Evolutionary conservation across 2,329 filamentous ascomycete genomes (phyloP), one percentile per base, ranked within the genome.

Genomic region (Teratosphaeria nubilosa): DNA sequence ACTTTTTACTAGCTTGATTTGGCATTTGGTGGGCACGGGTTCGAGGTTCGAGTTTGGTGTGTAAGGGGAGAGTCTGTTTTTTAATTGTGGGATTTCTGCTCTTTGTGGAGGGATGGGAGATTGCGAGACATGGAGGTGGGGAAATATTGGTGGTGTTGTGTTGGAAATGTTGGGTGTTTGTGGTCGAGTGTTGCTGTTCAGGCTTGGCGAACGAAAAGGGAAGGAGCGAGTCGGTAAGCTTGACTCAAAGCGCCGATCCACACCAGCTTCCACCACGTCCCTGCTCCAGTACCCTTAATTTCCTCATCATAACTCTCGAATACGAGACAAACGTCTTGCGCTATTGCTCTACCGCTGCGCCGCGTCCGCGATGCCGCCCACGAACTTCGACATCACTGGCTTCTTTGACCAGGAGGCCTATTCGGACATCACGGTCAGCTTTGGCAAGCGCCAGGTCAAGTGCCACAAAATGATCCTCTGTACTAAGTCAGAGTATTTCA

Each of bases 401-500:
- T 51, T 55, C 53, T 62, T 59, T 56, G 54, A 59, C 51, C 58
- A 60, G 24, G 60, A 58, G 20, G 53, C 34, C 3, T 62, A 54
- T 45, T 58, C 60, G 1, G 58, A 62, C 52, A 25, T 59, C 25
- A 58, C 51, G 5, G 20, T 62, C 45, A 50, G 52, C 1, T 59
- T 54, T 41, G 56, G 60, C 27, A 11, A 22, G 10, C 41, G 25
- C 25, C 48, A 54, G 25, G 16, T 37, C 25, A 62, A 55, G 52
- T 59, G 59, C 54, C 59, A 61, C 51, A 58, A 58, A 20, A 30
- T 58, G 13, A 60, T 60, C 37, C 56, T 60, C 1, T 62, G 58
- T 56, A 57, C 34, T 31, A 55, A 32, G 34, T 62, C 56, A 4
- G 25, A 51, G 1, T 59, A 58, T 27, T 62, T 62, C 55, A 41